Evolutionary conservation across 352 stramenopile genomes (phyloP).

Genomic region (Globisporangium takayamanum): DNA sequence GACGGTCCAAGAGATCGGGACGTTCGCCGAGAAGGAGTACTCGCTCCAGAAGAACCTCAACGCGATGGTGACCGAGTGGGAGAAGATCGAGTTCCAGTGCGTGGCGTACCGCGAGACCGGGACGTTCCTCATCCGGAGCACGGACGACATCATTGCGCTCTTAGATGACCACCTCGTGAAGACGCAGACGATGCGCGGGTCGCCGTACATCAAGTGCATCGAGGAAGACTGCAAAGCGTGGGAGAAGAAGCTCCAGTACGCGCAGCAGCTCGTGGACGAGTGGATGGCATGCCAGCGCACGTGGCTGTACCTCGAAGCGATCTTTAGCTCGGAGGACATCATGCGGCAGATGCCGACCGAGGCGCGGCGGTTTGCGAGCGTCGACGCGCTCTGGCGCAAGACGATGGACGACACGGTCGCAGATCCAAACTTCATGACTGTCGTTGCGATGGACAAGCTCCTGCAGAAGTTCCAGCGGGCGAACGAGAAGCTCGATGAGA

Average conservation of each 20-base stretch:
- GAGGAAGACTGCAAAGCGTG: conserved; percentile 88
- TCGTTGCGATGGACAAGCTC: conserved; percentile 86
- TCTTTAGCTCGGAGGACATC: conserved; percentile 94
- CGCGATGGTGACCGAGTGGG: conserved; percentile 94
- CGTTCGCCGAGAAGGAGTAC: conserved; percentile 94
- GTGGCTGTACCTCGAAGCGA: conserved; percentile 95
- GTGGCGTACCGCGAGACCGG: conserved; percentile 90
- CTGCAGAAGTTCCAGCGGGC: conserved; percentile 90
- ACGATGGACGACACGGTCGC: conserved; percentile 89
- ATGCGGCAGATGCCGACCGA: conserved; percentile 94
- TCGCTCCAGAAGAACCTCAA: conserved; percentile 90
- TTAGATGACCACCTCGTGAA: conserved; percentile 94
- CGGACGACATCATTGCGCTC: conserved; percentile 89
- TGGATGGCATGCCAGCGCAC: conserved; percentile 92
- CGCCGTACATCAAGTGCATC: conserved; percentile 92
- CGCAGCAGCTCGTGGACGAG: conserved; percentile 91
- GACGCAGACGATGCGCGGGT: conserved; percentile 93
- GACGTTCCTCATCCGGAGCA: conserved; percentile 83
- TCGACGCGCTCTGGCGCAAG: conserved; percentile 89
- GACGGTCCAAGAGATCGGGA: conserved; percentile 84
- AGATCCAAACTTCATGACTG: conserved; percentile 87
- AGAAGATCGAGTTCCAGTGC: conserved; percentile 91
- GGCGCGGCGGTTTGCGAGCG: conserved; percentile 80
- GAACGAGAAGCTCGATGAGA: conserved; percentile 93
- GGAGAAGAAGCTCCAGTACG: conserved; percentile 87